These are phyloP conservation scores for Warburgia ugandensis DNA, from an alignment of 164 flowering plant species.

Conservation along the genomic window DNA sequence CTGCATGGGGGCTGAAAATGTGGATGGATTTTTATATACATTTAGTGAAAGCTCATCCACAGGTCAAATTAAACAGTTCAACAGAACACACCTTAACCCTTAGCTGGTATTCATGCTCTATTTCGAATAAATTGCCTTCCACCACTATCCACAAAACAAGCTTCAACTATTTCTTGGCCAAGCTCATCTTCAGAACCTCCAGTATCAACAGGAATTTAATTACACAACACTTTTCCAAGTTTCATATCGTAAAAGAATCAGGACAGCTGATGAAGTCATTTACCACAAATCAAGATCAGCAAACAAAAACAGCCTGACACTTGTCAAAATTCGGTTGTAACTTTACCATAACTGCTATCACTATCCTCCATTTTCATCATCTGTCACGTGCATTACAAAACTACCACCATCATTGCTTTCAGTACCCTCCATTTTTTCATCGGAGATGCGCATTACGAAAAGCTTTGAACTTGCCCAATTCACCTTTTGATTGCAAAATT, in stretches of 20 bases:
- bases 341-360: not conserved
- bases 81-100: not conserved
- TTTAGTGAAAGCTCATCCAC: not conserved
- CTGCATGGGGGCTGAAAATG: no score
- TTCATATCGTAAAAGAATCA: not conserved
- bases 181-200: constrained; percentile 1
- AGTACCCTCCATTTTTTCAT: no score
- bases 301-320: not conserved
- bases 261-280: not conserved
- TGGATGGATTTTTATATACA: no score
- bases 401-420: no score
- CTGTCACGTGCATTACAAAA: no score
- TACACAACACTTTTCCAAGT: no score
- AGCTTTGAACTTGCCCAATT: not conserved
- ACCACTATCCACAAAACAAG: constrained; percentile 1
- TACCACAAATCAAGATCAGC: constrained; percentile 1
- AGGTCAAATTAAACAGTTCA: not conserved
- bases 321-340: not conserved
- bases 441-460: constrained; percentile 1
- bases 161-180: not conserved
- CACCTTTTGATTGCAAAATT: not conserved
- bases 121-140: constrained; percentile 4
- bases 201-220: not conserved
- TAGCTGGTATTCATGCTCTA: not conserved
- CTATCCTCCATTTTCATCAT: constrained; percentile 1